Conservation (phyloP, 2,329 filamentous ascomycete species). For the Arthroderma uncinatum region DNA sequence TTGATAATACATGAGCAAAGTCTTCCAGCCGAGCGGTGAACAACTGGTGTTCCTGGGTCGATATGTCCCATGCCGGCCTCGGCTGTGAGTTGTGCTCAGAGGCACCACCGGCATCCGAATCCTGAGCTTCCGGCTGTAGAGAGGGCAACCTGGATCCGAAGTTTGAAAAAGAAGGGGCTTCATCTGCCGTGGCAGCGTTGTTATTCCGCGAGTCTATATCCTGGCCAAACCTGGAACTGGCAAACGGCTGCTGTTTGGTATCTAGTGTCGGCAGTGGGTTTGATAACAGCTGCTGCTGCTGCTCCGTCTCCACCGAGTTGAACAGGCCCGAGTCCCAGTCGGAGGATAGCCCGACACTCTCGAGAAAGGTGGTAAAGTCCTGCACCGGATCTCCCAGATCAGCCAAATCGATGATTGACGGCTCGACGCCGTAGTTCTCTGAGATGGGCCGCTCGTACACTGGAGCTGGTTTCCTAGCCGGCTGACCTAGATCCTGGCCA, state of each 20-base stretch:
- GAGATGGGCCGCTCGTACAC: slow-evolving; percentile 30
- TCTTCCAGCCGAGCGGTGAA: slow-evolving; percentile 37
- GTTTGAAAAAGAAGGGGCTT: slow-evolving; percentile 38
- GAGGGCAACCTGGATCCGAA: slow-evolving; percentile 40
- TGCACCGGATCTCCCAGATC: slow-evolving; percentile 40
- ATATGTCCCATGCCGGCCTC: slow-evolving; percentile 38
- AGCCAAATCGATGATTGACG: slow-evolving; percentile 36
- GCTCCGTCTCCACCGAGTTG: slow-evolving; percentile 16
- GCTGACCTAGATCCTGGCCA: slow-evolving; percentile 6
- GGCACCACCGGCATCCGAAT: slow-evolving; percentile 33
- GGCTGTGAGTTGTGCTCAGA: slow-evolving; percentile 31
- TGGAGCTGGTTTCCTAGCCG: slow-evolving; percentile 25
- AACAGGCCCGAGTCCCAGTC: slow-evolving; percentile 41
- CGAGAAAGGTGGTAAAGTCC: slow-evolving; percentile 39
- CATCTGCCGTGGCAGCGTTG: slow-evolving; percentile 22
- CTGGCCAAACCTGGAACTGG: slow-evolving; percentile 27
- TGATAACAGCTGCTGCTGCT: slow-evolving; percentile 22
- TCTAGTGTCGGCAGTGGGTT: slow-evolving; percentile 26
- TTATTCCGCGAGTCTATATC: slow-evolving; percentile 32
- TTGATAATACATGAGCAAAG: slow-evolving; percentile 37
- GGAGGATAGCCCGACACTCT: slow-evolving; percentile 40
- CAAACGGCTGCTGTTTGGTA: neutral
- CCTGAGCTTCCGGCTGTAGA: slow-evolving; percentile 37
- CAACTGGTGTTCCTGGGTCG: slow-evolving; percentile 36
- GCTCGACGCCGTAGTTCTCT: slow-evolving; percentile 35